These are phyloP conservation scores for Asterophora parasitica DNA, from an alignment of 768 basidiomycete species.

Conservation along the genomic window DNA sequence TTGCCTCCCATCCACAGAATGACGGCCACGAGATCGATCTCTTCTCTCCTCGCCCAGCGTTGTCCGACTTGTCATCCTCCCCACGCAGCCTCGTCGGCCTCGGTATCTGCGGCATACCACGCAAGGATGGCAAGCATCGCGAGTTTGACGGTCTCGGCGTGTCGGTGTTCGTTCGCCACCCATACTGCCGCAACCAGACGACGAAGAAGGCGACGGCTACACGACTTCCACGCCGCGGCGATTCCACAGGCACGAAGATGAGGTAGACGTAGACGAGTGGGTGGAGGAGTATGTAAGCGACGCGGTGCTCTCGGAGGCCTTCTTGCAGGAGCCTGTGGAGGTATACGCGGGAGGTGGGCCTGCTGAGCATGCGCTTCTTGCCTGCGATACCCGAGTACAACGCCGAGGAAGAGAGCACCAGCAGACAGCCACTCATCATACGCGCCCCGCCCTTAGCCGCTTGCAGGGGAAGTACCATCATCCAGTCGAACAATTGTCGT, in stretches of 20 bases:
- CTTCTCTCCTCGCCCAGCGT: constrained; percentile 6
- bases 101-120: constrained; percentile 13
- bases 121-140: constrained; percentile 10
- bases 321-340: too few relatives aligned
- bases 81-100: constrained; percentile 8
- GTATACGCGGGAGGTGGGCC: too few relatives aligned
- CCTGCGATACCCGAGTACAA: constrained; percentile 11
- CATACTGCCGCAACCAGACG: background rate
- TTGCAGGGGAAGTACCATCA: too few relatives aligned
- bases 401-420: constrained; percentile 3
- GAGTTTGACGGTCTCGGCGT: constrained; percentile 10
- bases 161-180: constrained; percentile 14
- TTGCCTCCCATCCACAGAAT: background rate
- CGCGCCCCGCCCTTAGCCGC: too few relatives aligned
- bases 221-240: constrained; percentile 8
- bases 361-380: constrained; percentile 4
- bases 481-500: too few relatives aligned
- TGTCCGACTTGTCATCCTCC: background rate
- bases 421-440: background rate
- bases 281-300: background rate
- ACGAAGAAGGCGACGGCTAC: constrained; percentile 8
- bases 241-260: background rate
- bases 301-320: background rate
- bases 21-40: constrained; percentile 2
- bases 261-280: background rate